Evolutionary conservation across 2,329 filamentous ascomycete genomes (phyloP).

Genomic region (Aureobasidium sp.): DNA sequence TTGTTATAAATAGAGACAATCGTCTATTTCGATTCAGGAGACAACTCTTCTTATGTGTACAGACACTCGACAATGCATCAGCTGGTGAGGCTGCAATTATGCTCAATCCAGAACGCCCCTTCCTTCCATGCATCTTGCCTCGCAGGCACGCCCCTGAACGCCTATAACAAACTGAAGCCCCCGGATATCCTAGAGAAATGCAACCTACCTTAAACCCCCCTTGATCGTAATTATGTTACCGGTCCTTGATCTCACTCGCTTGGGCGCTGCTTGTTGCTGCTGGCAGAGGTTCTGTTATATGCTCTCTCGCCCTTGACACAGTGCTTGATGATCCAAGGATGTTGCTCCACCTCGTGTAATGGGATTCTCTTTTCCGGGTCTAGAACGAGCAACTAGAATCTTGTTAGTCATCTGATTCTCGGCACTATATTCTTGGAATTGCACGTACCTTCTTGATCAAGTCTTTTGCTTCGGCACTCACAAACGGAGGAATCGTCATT

Average conservation of each 20-base stretch:
- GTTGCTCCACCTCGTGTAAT: conserved; percentile 17
- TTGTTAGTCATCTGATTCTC: not conserved
- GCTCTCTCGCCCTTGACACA: conserved; percentile 37
- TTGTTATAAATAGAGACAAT: not conserved
- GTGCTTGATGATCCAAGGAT: conserved; percentile 20
- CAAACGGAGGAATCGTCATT: conserved; percentile 19
- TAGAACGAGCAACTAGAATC: conserved; percentile 15
- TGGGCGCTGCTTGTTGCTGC: conserved; percentile 21
- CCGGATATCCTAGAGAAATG: not conserved
- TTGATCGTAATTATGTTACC: not conserved
- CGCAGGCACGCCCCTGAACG: not conserved
- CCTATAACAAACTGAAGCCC: not conserved
- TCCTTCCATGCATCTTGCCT: not conserved
- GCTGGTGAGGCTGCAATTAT: not conserved
- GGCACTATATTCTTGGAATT: no score
- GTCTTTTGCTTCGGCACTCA: conserved; percentile 19
- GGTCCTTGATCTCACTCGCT: conserved; percentile 6
- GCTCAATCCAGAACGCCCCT: not conserved
- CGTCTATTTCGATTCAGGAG: not conserved
- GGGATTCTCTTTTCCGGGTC: conserved; percentile 18
- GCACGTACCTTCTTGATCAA: conserved; percentile 19
- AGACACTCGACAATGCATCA: not conserved
- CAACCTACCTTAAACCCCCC: conserved; percentile 7
- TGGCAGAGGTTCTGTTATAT: conserved; percentile 34
- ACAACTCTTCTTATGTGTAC: not conserved